Evolutionary conservation across 768 basidiomycete genomes (phyloP), one percentile per base, ranked within the genome.

Genomic region (Tylopilus rubrobrunneus): DNA sequence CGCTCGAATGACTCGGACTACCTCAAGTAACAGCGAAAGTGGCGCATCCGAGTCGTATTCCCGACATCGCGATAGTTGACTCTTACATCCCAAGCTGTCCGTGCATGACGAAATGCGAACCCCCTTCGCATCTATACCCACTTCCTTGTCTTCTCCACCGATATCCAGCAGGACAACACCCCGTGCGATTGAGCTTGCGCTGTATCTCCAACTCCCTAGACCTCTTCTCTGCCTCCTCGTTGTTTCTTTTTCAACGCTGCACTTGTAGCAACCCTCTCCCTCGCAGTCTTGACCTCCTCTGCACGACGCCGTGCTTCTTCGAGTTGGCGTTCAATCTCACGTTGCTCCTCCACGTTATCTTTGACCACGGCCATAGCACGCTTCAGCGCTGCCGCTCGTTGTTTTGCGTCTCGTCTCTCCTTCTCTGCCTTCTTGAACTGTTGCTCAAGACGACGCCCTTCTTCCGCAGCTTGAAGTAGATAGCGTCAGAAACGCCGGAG

Each of bases 111-210:
- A 67, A 82, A 63, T 82, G 81, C 2, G 41, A 11, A 1, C 81
- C 80, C 4, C 72, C 80, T 1, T 69, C 68, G 56, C 80, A 82
- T 9, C 77, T 62, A 61, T 81, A 82, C 7, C 79, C 80, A 7
- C 10, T 29, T 0, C 7, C 37, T 42, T 73, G 67, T 42, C 65
- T 74, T 51, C 75, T 74, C 81, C 81, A 83, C 25, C 14, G 57
- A 52, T 48, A 82, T 12, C 80, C 81, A 1, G 34, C 57, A 0
- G 63, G 60, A 60, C 85, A 86, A 4, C 76, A 59, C 0, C 84
- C 85, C 74, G 85, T 77, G 0, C 48, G 10, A 0, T 71, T 67
- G 7, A 84, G 62, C 52, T 73, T 77, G 34, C 36, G 55, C 66
- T 85, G 85, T 2, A 71, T 74, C 53, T 64, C 58, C 10, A 53